A percentile compares a stretch with the other conserved stretches of the same genome.
Conservation (phyloP, 495 filamentous ascomycete species). For the Bathelium albidoporum region DNA sequence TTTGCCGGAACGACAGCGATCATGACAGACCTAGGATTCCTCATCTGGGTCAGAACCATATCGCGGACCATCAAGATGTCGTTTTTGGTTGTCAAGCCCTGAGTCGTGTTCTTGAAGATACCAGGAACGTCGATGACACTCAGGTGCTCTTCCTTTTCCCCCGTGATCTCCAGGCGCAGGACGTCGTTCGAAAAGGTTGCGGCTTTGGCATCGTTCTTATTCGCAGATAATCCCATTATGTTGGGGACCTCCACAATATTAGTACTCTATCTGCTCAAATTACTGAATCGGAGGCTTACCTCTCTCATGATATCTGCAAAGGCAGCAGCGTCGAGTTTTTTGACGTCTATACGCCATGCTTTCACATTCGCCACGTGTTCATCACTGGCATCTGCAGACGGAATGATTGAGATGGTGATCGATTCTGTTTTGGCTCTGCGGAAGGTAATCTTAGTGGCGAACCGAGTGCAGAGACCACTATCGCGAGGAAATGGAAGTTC, state of each 20-base stretch:
- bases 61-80: conserved; percentile 41
- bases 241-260: conserved; percentile 28
- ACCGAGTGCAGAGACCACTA: conserved; percentile 41
- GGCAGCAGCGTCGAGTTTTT: conserved; percentile 9
- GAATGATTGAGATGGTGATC: conserved; percentile 38
- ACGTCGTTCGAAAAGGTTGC: conserved; percentile 47
- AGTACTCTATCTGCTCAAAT: neutral
- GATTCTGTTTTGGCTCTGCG: conserved; percentile 31
- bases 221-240: conserved; percentile 35
- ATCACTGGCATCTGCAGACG: conserved; percentile 25
- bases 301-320: conserved; percentile 27
- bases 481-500: conserved; percentile 33
- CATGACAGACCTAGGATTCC: conserved; percentile 36
- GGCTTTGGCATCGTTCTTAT: conserved; percentile 15
- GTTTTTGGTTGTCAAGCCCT: conserved; percentile 39
- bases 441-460: conserved; percentile 49
- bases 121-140: conserved; percentile 56
- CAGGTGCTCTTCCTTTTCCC: conserved; percentile 48
- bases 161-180: conserved; percentile 47
- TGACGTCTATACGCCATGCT: conserved; percentile 14
- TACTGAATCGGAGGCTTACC: conserved; percentile 19
- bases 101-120: conserved; percentile 46
- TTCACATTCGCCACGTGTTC: conserved; percentile 17
- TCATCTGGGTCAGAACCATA: conserved; percentile 48
- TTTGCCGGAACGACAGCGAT: conserved; percentile 53